These are phyloP conservation scores for Clonostachys rosea DNA, from an alignment of 2,329 filamentous ascomycete species.

Conservation along the genomic window DNA sequence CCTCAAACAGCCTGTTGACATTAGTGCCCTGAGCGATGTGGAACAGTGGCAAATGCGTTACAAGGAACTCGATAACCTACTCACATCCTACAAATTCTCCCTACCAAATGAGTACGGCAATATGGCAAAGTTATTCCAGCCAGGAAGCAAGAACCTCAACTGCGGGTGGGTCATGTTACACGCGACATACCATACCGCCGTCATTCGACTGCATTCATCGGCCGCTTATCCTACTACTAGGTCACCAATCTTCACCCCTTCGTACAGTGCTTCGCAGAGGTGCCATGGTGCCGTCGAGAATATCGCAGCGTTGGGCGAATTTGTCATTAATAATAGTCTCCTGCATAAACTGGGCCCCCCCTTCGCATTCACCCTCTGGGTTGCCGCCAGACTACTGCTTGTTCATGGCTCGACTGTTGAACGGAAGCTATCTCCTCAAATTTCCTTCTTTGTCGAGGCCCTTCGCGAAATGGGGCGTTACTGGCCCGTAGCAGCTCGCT, in stretches of 20 bases:
- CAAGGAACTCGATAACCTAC: conserved; percentile 74
- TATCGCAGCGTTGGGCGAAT: conserved; percentile 72
- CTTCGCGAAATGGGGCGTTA: conserved; percentile 75
- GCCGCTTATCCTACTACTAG: conserved; percentile 88
- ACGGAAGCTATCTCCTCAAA: conserved; percentile 73
- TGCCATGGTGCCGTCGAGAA: conserved; percentile 81
- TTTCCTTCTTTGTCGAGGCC: conserved; percentile 77
- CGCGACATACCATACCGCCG: conserved; percentile 82
- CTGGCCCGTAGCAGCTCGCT: conserved; percentile 83
- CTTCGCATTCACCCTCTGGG: conserved; percentile 91
- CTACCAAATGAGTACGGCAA: conserved; percentile 82
- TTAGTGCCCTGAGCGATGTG: conserved; percentile 77
- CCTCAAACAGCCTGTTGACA: conserved; percentile 84
- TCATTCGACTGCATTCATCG: conserved; percentile 87
- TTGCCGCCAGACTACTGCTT: conserved; percentile 78
- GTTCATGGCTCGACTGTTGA: conserved; percentile 90
- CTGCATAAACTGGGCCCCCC: conserved; percentile 80
- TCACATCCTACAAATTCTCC: conserved; percentile 79
- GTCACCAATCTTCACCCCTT: conserved; percentile 85
- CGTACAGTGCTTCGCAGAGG: conserved; percentile 77
- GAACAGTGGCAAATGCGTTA: conserved; percentile 88
- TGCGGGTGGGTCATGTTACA: conserved; percentile 90
- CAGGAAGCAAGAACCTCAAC: conserved; percentile 65
- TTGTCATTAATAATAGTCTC: conserved; percentile 70
- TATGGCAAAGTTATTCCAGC: conserved; percentile 72